phyloP scores from a whole-genome alignment of 1,284 basidiomycete genomes.

The Rhizoctonia solani region DNA sequence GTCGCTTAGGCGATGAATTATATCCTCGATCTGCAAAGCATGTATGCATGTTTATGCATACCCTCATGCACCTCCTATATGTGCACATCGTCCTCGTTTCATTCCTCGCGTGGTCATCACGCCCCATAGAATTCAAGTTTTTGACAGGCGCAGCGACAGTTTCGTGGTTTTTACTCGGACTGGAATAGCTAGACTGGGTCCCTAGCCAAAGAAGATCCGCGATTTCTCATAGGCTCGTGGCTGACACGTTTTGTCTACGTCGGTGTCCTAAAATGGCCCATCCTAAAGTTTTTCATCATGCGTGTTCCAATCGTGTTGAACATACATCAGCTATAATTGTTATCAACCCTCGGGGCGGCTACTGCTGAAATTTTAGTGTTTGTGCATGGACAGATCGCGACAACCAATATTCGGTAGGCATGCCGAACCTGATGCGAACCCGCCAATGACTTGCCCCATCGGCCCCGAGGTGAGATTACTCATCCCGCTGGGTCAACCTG shows the following conservation, averaged over 20 bases:
- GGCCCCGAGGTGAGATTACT: too few relatives aligned
- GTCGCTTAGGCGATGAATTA: not conserved
- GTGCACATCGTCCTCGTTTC: not conserved
- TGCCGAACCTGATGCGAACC: too few relatives aligned
- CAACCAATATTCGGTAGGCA: too few relatives aligned
- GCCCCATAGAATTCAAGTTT: not conserved
- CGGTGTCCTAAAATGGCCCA: not conserved
- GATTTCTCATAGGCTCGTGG: not conserved
- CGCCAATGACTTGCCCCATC: too few relatives aligned
- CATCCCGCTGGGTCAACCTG: too few relatives aligned
- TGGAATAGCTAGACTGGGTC: not conserved
- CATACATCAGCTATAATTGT: constrained; percentile 7
- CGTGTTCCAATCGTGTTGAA: constrained; percentile 26
- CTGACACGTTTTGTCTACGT: not conserved
- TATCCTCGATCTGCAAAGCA: not conserved
- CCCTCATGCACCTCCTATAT: not conserved
- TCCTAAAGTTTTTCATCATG: constrained; percentile 5
- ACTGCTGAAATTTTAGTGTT: not conserved
- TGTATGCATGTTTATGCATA: not conserved
- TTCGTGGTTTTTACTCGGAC: not conserved
- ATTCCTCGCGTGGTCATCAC: not conserved
- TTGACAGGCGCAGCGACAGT: too few relatives aligned
- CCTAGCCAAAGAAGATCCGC: not conserved
- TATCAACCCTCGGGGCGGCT: not conserved
- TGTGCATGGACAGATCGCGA: not conserved